Conservation (phyloP, 108 stramenopile genomes). For the Cylindrotheca fusiformis region DNA sequence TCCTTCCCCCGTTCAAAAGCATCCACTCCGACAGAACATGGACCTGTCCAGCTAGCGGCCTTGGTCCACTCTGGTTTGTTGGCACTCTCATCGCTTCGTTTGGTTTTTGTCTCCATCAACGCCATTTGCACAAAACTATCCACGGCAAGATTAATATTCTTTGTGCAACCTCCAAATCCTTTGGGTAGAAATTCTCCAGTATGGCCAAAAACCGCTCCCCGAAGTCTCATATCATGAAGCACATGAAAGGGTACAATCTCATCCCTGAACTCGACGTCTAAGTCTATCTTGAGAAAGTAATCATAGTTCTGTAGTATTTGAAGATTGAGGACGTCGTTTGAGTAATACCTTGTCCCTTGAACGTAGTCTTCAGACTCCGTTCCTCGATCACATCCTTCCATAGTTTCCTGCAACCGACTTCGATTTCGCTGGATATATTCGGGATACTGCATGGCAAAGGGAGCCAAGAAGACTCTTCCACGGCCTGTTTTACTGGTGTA, state of each 20-base stretch:
- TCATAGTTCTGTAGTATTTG: constrained; percentile 14
- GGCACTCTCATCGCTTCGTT: not conserved
- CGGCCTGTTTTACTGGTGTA: not conserved
- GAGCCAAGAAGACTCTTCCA: not conserved
- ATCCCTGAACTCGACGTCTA: constrained; percentile 5
- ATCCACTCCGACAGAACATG: not conserved
- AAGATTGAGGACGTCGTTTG: constrained; percentile 10
- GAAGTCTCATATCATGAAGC: constrained; percentile 10
- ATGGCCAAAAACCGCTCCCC: constrained; percentile 14
- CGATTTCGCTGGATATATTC: not conserved
- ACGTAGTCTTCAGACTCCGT: constrained; percentile 3
- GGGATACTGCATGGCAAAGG: not conserved
- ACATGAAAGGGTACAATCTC: constrained; percentile 2
- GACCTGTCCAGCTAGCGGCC: not conserved
- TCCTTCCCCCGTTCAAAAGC: constrained; percentile 6
- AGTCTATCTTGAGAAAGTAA: constrained; percentile 19
- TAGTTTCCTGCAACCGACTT: not conserved
- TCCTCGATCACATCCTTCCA: not conserved
- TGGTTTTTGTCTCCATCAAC: not conserved
- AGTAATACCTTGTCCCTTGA: constrained; percentile 11
- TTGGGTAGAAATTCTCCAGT: constrained; percentile 5
- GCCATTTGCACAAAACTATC: constrained; percentile 2
- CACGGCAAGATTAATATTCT: constrained; percentile 1
- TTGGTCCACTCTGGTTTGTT: not conserved
- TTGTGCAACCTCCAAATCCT: constrained; percentile 1